Base-by-base conservation (phyloP, 164 flowering plant species). In the Houttuynia cordata region DNA sequence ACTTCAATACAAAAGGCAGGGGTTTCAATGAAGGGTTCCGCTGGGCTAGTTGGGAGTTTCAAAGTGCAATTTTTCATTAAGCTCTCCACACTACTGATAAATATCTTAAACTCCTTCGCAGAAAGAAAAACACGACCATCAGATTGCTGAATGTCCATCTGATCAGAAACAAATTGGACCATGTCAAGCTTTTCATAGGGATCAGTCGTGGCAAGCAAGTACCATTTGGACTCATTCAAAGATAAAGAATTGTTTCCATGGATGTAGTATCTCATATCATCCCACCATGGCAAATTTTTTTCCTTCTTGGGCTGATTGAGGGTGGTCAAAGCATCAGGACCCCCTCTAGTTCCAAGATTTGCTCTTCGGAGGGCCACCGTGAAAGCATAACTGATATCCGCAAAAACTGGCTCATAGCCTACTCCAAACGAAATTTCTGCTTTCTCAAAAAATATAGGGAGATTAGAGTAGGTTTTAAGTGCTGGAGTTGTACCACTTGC, bases 211-310 rank as follows among this genome's bases (percentile, higher is more conserved):
- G 84, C 97, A 72, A 82, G 95, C 64, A 94, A 41, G 64, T 74
- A 74, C 85, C 85, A 85, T 68, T 62, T 76, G 2, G 83, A 78
- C 75, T 87, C 88, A 58, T 79, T 69, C 62, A 88, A 86, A 59
- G 56, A 71, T 39, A 94, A 74, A 51, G 78, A 68, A 55, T 74
- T 76, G 40, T 81, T 79, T 51, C 99, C 99, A 75, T 94, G 99
- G 58, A 94, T 75, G 51, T 94, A 94, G 71, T 91, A 74, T 70
- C 99, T 78, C 61, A 87, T 73, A 47, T 94, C 99, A 77, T 94
- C 99, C 99, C 99, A 94, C 99, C 99, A 94, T 49, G 99, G 99
- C 61, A 94, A 83, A 79, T 92, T 91, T 55, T 76, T 73, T 62
- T 94, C 99, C 71, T 86, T 94, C 74, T 88, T 94, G 9, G 95